Evolutionary conservation across 2,329 filamentous ascomycete species (phyloP).

Genomic region (Teratosphaeriaceae sp.): DNA sequence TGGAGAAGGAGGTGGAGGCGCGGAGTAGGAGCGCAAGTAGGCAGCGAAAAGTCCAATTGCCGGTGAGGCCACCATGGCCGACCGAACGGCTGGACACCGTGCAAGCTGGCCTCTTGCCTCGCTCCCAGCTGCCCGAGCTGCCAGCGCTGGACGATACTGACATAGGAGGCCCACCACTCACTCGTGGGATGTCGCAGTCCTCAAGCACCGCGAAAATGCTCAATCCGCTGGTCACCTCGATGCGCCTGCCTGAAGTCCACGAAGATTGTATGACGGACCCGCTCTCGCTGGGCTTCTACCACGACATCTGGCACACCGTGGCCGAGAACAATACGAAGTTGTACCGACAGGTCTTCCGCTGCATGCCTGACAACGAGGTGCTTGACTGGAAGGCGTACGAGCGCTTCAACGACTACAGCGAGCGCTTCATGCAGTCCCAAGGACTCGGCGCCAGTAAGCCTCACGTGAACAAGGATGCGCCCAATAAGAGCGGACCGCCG

Average conservation of each 20-base stretch:
- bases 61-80: constrained; percentile 27
- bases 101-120: constrained; percentile 60
- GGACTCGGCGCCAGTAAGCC: constrained; percentile 47
- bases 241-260: constrained; percentile 66
- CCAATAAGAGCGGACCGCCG: constrained; percentile 44
- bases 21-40: background rate
- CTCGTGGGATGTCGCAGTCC: constrained; percentile 48
- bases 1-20: constrained; percentile 24
- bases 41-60: constrained; percentile 19
- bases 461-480: constrained; percentile 42
- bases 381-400: constrained; percentile 90
- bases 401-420: constrained; percentile 69
- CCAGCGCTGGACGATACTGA: constrained; percentile 71
- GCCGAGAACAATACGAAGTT: constrained; percentile 95
- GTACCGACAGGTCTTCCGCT: constrained; percentile 88
- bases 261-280: constrained; percentile 96
- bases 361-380: constrained; percentile 94
- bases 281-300: constrained; percentile 70
- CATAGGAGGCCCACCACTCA: constrained; percentile 66
- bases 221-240: constrained; percentile 53
- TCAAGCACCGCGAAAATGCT: constrained; percentile 32
- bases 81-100: constrained; percentile 52
- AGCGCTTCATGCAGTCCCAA: constrained; percentile 66
- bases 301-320: constrained; percentile 79
- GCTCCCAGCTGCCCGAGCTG: constrained; percentile 64